Conservation (phyloP, 257 asterid species). For the Perilla frutescens region DNA sequence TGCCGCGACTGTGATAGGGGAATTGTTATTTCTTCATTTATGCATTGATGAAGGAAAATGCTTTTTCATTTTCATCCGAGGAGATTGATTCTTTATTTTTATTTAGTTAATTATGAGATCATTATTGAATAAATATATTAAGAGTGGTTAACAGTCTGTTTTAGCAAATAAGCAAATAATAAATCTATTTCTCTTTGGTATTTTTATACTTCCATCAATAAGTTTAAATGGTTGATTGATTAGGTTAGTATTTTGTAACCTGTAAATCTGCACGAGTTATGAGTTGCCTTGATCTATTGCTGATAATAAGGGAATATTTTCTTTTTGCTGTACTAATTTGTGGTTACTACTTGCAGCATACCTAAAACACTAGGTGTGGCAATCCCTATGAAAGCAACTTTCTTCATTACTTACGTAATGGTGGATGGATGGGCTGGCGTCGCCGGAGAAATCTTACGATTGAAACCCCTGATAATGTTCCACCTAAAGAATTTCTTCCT, state of each 20-base stretch:
- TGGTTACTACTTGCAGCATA: conserved; percentile 56
- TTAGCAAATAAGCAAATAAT: neutral
- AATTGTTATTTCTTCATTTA: neutral
- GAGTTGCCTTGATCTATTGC: no score
- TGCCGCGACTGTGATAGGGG: no score
- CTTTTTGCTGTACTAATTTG: neutral
- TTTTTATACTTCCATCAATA: no score
- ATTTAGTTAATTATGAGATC: neutral
- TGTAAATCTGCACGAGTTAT: neutral
- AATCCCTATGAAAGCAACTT: conserved; percentile 97
- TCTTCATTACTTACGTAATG: conserved; percentile 93
- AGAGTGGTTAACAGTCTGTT: neutral
- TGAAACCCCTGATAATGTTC: conserved; percentile 73
- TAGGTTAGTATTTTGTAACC: neutral
- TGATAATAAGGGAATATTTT: neutral
- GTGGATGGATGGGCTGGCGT: conserved; percentile 98
- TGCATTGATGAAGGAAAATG: neutral
- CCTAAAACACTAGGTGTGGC: conserved; percentile 81
- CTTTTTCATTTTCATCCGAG: neutral
- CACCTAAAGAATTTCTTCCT: conserved; percentile 85
- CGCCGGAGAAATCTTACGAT: conserved; percentile 88
- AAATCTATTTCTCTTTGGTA: neutral
- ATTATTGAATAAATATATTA: neutral
- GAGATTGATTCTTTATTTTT: neutral
- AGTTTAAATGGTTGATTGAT: neutral